A percentile compares a stretch with the other conserved stretches of the same genome.
phyloP scores from a whole-genome alignment of 495 filamentous ascomycete genomes.

The Penicillium maclennaniae region DNA sequence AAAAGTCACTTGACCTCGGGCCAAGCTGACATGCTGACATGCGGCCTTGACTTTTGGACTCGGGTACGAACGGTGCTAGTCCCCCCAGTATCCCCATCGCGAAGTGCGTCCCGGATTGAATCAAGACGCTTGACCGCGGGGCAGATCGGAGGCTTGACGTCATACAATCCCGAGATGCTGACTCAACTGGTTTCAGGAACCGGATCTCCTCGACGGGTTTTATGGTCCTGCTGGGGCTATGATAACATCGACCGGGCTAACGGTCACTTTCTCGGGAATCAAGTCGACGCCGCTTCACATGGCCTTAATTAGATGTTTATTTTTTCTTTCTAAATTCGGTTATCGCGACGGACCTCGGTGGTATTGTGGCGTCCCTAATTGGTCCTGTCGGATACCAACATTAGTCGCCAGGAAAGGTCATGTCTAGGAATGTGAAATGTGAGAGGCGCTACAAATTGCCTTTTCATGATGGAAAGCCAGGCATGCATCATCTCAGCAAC shows the following conservation, averaged over 20 bases:
- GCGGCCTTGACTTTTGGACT: background rate
- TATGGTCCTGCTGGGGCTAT: background rate
- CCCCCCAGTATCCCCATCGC: slow-evolving; percentile 11
- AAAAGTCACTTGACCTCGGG: background rate
- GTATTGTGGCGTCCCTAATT: slow-evolving; percentile 7
- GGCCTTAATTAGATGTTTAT: background rate
- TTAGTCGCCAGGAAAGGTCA: background rate
- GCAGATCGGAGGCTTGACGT: slow-evolving; percentile 15
- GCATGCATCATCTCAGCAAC: background rate
- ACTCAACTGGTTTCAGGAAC: slow-evolving; percentile 17
- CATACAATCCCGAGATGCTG: slow-evolving; percentile 9
- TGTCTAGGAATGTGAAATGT: background rate
- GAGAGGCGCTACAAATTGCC: slow-evolving; percentile 1
- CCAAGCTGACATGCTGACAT: background rate
- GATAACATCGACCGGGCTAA: background rate
- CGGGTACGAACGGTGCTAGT: background rate
- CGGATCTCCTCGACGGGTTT: background rate
- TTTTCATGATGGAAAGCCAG: background rate
- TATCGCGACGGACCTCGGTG: background rate
- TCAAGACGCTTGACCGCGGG: slow-evolving; percentile 7
- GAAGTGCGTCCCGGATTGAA: background rate
- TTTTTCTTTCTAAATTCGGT: background rate
- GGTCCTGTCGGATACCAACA: slow-evolving; percentile 2
- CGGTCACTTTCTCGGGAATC: background rate
- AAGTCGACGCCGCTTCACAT: background rate